phyloP scores from a whole-genome alignment of 352 stramenopile species.

The Globisporangium apiculatum region DNA sequence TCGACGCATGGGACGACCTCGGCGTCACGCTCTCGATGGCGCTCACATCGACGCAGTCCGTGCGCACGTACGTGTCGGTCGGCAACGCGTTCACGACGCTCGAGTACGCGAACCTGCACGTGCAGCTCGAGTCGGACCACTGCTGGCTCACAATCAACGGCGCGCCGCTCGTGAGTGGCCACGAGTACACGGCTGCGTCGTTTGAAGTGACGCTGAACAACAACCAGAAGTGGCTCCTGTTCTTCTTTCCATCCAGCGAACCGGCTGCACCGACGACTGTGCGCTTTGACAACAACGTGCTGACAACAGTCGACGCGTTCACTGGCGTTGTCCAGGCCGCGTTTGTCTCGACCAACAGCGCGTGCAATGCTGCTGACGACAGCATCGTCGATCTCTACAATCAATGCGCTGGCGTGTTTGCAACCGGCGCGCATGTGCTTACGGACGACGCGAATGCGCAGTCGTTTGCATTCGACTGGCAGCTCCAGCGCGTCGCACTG shows the following conservation, averaged over 20 bases:
- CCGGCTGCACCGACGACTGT: conserved; percentile 8
- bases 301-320: conserved; percentile 47
- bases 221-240: conserved; percentile 64
- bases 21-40: conserved; percentile 46
- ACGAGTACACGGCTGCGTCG: conserved; percentile 26
- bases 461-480: conserved; percentile 60
- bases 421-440: conserved; percentile 16
- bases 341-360: conserved; percentile 43
- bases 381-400: conserved; percentile 57
- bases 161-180: conserved; percentile 24
- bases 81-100: conserved; percentile 78
- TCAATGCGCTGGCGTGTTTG: conserved; percentile 46
- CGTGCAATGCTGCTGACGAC: conserved; percentile 11
- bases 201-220: conserved; percentile 75
- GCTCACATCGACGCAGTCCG: conserved; percentile 4
- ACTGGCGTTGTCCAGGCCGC: conserved; percentile 58
- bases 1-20: conserved; percentile 73
- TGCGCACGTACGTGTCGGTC: conserved; percentile 56
- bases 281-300: conserved; percentile 36
- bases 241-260: conserved; percentile 33
- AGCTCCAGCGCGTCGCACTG: conserved; percentile 12
- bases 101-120: conserved; percentile 56
- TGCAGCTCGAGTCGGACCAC: conserved; percentile 59
- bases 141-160: conserved; percentile 52
- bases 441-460: conserved; percentile 21